phyloP scores from a whole-genome alignment of 2,329 filamentous ascomycete genomes.

The Colletotrichum euphorbiae region DNA sequence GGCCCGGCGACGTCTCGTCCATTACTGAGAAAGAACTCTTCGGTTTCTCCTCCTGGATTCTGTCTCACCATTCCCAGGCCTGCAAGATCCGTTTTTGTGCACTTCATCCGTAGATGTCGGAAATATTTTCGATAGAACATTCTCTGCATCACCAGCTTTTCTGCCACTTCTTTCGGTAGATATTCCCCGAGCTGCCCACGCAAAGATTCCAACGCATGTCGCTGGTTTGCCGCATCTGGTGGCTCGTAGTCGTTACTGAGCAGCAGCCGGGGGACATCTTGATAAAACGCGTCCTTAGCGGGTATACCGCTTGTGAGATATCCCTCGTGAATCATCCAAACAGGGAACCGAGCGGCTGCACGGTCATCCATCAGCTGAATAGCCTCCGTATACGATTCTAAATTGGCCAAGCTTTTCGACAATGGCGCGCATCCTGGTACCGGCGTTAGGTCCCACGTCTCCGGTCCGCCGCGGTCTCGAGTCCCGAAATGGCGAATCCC shows the following conservation, averaged over 20 bases:
- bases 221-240: conserved; percentile 32
- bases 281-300: conserved; percentile 35
- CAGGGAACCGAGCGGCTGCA: conserved; percentile 34
- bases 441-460: conserved; percentile 39
- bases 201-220: conserved; percentile 25
- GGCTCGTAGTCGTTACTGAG: conserved; percentile 37
- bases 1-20: conserved; percentile 31
- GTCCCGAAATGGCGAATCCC: conserved; percentile 38
- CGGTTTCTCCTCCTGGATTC: conserved; percentile 26
- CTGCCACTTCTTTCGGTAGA: conserved; percentile 20
- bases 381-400: conserved; percentile 37
- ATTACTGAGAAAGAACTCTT: conserved; percentile 38
- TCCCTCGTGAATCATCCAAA: conserved; percentile 40
- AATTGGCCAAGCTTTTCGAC: conserved; percentile 30
- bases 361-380: conserved; percentile 39
- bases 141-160: conserved; percentile 35
- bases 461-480: conserved; percentile 33
- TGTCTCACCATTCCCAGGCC: conserved; percentile 38
- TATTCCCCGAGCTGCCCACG: conserved; percentile 28
- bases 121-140: conserved; percentile 41
- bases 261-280: conserved; percentile 28
- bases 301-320: conserved; percentile 35
- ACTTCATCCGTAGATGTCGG: conserved; percentile 37
- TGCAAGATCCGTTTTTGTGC: conserved; percentile 37
- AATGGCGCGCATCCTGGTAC: conserved; percentile 35